Evolutionary conservation across 805 yeast species (phyloP).

Genomic region (Pichia deserticola): DNA sequence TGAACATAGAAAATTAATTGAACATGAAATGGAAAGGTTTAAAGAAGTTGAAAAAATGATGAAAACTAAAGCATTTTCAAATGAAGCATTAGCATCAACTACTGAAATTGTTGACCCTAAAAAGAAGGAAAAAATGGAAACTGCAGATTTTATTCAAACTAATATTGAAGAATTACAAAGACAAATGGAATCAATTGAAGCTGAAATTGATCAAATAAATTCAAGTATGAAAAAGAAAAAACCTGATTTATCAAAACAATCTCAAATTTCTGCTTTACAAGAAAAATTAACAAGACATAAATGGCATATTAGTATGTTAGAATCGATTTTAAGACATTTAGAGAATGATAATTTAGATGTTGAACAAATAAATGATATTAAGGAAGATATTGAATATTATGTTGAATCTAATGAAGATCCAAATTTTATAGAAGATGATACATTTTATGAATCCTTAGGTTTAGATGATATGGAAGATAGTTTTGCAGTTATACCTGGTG

Average conservation of each 20-base stretch:
- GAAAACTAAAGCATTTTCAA: constrained; percentile 90
- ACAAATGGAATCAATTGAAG: constrained; percentile 75
- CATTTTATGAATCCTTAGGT: constrained; percentile 80
- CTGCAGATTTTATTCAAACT: constrained; percentile 58
- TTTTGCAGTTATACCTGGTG: constrained; percentile 20
- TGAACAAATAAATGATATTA: constrained; percentile 64
- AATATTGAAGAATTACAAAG: constrained; percentile 73
- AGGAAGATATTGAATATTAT: constrained; percentile 87
- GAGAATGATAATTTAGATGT: constrained; percentile 78
- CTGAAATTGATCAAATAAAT: constrained; percentile 51
- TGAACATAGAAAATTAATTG: constrained; percentile 68
- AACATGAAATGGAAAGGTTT: constrained; percentile 87
- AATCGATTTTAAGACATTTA: constrained; percentile 63
- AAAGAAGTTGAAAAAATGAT: constrained; percentile 88
- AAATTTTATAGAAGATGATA: constrained; percentile 90
- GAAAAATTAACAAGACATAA: constrained; percentile 64
- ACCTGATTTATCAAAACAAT: constrained; percentile 44
- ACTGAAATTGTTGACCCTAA: constrained; percentile 66
- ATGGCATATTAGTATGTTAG: constrained; percentile 72
- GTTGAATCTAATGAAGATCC: constrained; percentile 91
- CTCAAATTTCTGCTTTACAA: constrained; percentile 54
- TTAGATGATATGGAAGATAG: constrained; percentile 43
- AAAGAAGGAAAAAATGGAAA: constrained; percentile 71
- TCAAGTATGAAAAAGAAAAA: constrained; percentile 50
- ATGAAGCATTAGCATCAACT: constrained; percentile 69